phyloP scores from a whole-genome alignment of 495 filamentous ascomycete genomes.

The Podospora pseudoanserina region DNA sequence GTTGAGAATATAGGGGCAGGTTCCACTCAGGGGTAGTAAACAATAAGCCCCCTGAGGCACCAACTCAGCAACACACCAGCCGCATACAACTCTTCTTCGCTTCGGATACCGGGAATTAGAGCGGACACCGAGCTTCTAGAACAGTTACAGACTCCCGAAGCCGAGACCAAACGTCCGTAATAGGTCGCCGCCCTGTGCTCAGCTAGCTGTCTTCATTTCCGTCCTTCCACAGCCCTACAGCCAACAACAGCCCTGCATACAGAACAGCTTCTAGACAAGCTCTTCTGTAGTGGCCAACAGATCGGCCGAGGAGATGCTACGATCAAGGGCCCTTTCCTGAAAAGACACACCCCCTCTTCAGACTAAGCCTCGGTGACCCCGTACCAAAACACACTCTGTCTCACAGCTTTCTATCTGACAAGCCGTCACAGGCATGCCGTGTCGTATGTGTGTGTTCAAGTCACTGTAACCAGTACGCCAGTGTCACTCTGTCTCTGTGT shows the following conservation, averaged over 20 bases:
- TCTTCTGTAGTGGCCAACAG: background rate
- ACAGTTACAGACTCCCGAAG: background rate
- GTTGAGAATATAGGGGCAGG: no score
- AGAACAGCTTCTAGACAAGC: background rate
- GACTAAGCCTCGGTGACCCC: background rate
- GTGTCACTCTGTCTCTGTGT: background rate
- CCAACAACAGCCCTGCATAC: background rate
- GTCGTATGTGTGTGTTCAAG: background rate
- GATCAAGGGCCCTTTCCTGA: background rate
- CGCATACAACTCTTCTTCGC: background rate
- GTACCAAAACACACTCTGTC: background rate
- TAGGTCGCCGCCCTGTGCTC: background rate
- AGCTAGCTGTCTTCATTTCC: background rate
- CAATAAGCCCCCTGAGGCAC: background rate
- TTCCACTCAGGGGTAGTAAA: background rate
- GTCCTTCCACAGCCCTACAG: background rate
- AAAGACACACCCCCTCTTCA: background rate
- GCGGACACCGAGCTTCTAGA: background rate
- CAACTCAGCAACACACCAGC: background rate
- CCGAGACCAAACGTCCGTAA: background rate
- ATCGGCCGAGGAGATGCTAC: background rate
- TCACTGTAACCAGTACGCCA: background rate
- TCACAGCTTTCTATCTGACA: background rate
- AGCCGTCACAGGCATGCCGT: background rate
- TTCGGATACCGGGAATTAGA: background rate